Evolutionary conservation across 169 alveolate species (phyloP).

Genomic region (Cryptosporidium andersoni): DNA sequence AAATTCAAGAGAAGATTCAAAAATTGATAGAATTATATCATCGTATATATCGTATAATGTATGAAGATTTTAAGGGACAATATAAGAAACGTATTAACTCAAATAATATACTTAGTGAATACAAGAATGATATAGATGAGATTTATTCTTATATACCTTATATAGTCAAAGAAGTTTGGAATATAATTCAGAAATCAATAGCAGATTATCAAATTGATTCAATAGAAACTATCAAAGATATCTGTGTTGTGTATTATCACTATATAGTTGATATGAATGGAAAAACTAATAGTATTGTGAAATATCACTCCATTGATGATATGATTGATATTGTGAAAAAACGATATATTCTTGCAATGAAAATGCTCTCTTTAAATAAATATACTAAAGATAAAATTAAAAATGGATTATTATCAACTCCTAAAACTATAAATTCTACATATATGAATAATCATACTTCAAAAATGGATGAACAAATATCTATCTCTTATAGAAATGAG

Average conservation of each 20-base stretch:
- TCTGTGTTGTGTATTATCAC: constrained; percentile 66
- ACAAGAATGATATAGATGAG: not conserved
- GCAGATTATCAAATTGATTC: constrained; percentile 29
- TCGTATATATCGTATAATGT: constrained; percentile 64
- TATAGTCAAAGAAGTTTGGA: constrained; percentile 51
- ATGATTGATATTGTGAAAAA: constrained; percentile 65
- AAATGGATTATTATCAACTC: not conserved
- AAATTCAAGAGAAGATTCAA: constrained; percentile 4
- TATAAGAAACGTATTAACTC: too few species aligned
- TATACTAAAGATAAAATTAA: constrained; percentile 37
- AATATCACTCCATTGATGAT: constrained; percentile 38
- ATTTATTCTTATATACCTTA: constrained; percentile 29
- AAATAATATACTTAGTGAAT: constrained; percentile 22
- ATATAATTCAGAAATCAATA: constrained; percentile 18
- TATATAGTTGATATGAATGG: constrained; percentile 46
- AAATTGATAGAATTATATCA: constrained; percentile 9
- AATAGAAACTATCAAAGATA: constrained; percentile 50
- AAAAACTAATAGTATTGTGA: not conserved
- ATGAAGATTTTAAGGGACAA: constrained; percentile 23
- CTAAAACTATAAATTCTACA: not conserved
- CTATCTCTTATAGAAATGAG: too few species aligned
- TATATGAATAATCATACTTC: too few species aligned
- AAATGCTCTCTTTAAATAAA: constrained; percentile 55
- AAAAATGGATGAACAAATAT: too few species aligned
- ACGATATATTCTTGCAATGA: constrained; percentile 66